A percentile compares a stretch with the other conserved stretches of the same genome.
phyloP scores from a whole-genome alignment of 176 grass and related monocot genomes.

The Stipa capillata region DNA sequence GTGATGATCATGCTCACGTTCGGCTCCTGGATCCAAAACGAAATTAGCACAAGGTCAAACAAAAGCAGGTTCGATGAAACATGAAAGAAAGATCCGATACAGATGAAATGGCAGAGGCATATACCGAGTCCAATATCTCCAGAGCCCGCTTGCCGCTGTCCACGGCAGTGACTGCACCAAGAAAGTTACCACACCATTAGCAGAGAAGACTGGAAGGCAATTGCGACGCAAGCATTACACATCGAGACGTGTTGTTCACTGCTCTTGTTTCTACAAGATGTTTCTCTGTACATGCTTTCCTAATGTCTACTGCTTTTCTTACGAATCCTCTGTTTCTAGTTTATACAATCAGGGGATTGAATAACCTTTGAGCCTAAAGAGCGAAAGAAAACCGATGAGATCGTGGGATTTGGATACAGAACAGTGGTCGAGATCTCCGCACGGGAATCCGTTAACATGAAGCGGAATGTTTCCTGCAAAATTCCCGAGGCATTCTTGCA shows the following conservation, averaged over 20 bases:
- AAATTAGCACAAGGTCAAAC: not conserved
- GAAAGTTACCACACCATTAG: not conserved
- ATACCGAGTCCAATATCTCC: slow-evolving; percentile 25
- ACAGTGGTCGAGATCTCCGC: too few relatives aligned
- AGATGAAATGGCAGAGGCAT: not conserved
- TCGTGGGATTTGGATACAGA: too few relatives aligned
- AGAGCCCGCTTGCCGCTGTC: slow-evolving; percentile 38
- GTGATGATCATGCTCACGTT: slow-evolving; percentile 51
- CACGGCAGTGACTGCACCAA: slow-evolving; percentile 28
- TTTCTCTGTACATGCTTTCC: too few relatives aligned
- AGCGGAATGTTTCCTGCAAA: too few relatives aligned
- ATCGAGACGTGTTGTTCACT: too few relatives aligned
- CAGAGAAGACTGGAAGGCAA: not conserved
- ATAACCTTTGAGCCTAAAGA: too few relatives aligned
- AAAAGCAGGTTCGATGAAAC: not conserved
- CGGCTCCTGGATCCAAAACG: not conserved
- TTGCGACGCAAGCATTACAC: too few relatives aligned
- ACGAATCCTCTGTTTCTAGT: not conserved
- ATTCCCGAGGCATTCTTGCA: too few relatives aligned
- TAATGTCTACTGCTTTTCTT: too few relatives aligned
- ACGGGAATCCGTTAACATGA: too few relatives aligned
- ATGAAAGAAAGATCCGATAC: not conserved
- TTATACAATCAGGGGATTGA: not conserved
- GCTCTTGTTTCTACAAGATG: too few relatives aligned
- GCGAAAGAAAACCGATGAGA: too few relatives aligned